Evolutionary conservation across 352 stramenopile species (phyloP).

Genomic region (Elongisporangium prolatum): DNA sequence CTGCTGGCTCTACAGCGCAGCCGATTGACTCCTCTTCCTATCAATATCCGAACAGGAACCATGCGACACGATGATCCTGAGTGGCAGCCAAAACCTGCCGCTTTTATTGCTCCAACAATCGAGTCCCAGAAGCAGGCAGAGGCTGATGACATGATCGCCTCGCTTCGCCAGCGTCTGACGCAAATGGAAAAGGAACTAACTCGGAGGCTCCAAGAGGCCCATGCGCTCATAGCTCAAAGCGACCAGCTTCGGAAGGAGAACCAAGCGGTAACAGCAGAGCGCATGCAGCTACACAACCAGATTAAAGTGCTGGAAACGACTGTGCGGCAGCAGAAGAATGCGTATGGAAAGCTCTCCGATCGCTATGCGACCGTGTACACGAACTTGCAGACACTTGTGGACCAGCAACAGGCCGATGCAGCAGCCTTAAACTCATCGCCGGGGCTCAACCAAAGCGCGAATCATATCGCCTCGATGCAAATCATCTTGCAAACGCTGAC

Average conservation of each 20-base stretch:
- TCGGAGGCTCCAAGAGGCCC: conserved; percentile 13
- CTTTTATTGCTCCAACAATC: not conserved
- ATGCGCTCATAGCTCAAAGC: conserved; percentile 36
- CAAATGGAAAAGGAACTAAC: conserved; percentile 38
- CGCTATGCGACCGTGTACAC: conserved; percentile 46
- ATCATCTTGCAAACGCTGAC: conserved; percentile 47
- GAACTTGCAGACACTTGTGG: conserved; percentile 51
- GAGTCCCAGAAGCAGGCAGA: conserved; percentile 18
- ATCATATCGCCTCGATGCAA: conserved; percentile 21
- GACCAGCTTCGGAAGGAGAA: conserved; percentile 32
- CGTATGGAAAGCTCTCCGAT: conserved; percentile 64
- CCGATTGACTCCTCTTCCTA: conserved; percentile 51
- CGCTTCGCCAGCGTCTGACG: conserved; percentile 38
- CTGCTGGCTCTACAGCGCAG: conserved; percentile 42
- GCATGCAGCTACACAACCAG: conserved; percentile 28
- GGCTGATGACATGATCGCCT: conserved; percentile 34
- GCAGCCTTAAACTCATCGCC: conserved; percentile 5
- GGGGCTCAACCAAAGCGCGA: not conserved
- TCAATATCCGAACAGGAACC: conserved; percentile 34
- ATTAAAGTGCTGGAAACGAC: conserved; percentile 40
- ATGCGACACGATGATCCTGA: conserved; percentile 11
- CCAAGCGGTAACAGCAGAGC: conserved; percentile 28
- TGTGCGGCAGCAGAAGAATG: conserved; percentile 45
- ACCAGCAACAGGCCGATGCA: conserved; percentile 19
- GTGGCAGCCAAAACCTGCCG: conserved; percentile 1